Evolutionary conservation across 768 basidiomycete species (phyloP), one percentile per base, ranked within the genome.

Genomic region (Trametes meyenii): DNA sequence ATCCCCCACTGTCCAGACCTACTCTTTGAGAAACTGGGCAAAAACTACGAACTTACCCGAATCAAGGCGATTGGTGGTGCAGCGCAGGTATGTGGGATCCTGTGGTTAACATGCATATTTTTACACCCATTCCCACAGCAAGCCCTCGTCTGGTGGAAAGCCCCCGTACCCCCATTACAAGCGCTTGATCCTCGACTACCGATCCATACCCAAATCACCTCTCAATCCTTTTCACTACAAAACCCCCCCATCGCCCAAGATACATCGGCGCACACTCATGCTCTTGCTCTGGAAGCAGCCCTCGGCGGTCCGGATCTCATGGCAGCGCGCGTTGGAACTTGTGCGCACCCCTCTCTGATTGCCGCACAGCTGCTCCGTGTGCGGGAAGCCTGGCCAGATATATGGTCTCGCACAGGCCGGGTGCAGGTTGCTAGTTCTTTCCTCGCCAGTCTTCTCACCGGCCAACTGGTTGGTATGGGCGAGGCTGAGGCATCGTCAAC

Each of bases 71-170:
- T 94, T 63, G 88, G 89, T 10, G 92, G 92, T 38, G 79, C 87
- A 66, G 89, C 92, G 0, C 91, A 91, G 80, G 89, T 87, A 60
- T n/a, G 78, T 44, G 51, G 46, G 1, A 26, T n/a, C 42, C 29
- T 29, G 26, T 33, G 36, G 24, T 54, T 48, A 3, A 17, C 19
- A 33, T 40, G 21, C 40, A 42, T 24, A 29, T 48, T 14, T 24
- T 16, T 45, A 57, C 45, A 24, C 19, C 13, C 19, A 21, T 56
- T 43, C 36, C 33, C 45, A 12, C 61, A 78, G 85, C 86, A 88
- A 70, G 89, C 90, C 3, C 78, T 92, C 19, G 91, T 94, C 42
- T 93, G 90, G 89, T 93, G 91, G 90, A 91, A 90, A 75, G 86
- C 89, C 1, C 83, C 90, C 11, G 82, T 90, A 13, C 85, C 87